Base-by-base conservation (phyloP, 768 basidiomycete genomes). In the Xanthoconium purpureum region DNA sequence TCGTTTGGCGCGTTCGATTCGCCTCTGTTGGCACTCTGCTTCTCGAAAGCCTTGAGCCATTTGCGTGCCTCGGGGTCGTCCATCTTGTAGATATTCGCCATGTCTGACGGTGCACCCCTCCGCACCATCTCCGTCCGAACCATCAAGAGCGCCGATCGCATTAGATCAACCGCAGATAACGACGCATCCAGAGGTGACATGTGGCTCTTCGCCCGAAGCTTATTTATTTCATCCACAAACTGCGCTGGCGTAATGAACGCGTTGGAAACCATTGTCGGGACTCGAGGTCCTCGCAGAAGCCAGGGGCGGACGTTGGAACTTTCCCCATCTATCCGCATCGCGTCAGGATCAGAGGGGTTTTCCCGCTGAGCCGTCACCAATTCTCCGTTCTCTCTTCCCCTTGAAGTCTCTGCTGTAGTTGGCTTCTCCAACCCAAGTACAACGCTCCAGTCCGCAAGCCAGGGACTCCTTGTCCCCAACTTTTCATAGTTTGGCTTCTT, bases 401-500 rank as follows among this genome's bases (percentile, higher is more conserved):
- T 52, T 59, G 18, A 58, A 24, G 18, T 51, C 56, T 17, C 60
- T 47, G 33, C 33, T 13, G 15, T 56, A 40, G 29, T 53, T 55
- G 33, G 63, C 52, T 57, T 54, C 7, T 71, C 60, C 32, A 87
- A 57, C 3, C 85, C 85, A n/a, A 91, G 78, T n/a, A 89, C 75
- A 24, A 75, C 75, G 12, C 75, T 76, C 92, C 93, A 95, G 60
- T 93, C 85, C 3, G 88, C 80, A 46, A 73, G 73, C 86, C 88
- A 98, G 2, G 92, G 89, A 66, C 82, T 87, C 52, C 76, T 68
- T 0, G 83, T 86, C 6, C 81, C 84, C 42, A 92, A 63, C 58
- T 81, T 84, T 18, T 74, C 75, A 58, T 79, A 94, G 62, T 88
- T 91, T 9, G 82, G 77, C 54, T 91, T 79, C 74, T 98, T 99